These are phyloP conservation scores for Chaetomium cochliodes DNA, from an alignment of 495 filamentous ascomycete species.

Conservation along the genomic window DNA sequence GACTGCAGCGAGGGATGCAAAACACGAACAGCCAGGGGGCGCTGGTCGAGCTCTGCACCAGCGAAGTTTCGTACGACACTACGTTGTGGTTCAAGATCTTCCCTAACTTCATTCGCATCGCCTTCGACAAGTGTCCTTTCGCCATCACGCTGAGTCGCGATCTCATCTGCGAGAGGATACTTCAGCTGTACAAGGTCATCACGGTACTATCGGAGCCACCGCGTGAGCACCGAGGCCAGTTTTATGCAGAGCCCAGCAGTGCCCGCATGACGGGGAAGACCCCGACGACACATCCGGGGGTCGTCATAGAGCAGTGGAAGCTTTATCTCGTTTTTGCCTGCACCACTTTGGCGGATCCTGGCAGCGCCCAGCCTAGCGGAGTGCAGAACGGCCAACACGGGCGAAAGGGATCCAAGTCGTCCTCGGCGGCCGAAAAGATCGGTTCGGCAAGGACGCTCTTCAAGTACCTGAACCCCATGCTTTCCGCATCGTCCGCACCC, in stretches of 20 bases:
- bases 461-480: conserved; percentile 81
- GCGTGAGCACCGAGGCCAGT: conserved; percentile 48
- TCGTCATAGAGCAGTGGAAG: conserved; percentile 97
- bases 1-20: conserved; percentile 85
- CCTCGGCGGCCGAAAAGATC: conserved; percentile 73
- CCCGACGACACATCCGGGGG: conserved; percentile 76
- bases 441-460: conserved; percentile 86
- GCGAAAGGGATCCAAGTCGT: conserved; percentile 77
- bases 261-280: conserved; percentile 51
- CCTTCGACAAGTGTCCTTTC: conserved; percentile 85
- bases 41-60: conserved; percentile 89
- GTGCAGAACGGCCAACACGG: conserved; percentile 71
- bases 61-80: conserved; percentile 90
- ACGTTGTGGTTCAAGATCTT: conserved; percentile 98
- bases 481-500: conserved; percentile 69
- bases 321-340: conserved; percentile 97
- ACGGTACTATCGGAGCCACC: conserved; percentile 71
- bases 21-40: conserved; percentile 81
- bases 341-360: conserved; percentile 86
- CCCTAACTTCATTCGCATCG: conserved; percentile 88
- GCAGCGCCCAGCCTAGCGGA: conserved; percentile 58
- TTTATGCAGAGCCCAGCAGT: conserved; percentile 50
- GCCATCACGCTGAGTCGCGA: conserved; percentile 87
- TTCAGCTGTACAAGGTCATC: conserved; percentile 88
- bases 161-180: conserved; percentile 83